These are phyloP conservation scores for Cucurbita pepo DNA, from an alignment of 306 rosid genomes.

Conservation along the genomic window DNA sequence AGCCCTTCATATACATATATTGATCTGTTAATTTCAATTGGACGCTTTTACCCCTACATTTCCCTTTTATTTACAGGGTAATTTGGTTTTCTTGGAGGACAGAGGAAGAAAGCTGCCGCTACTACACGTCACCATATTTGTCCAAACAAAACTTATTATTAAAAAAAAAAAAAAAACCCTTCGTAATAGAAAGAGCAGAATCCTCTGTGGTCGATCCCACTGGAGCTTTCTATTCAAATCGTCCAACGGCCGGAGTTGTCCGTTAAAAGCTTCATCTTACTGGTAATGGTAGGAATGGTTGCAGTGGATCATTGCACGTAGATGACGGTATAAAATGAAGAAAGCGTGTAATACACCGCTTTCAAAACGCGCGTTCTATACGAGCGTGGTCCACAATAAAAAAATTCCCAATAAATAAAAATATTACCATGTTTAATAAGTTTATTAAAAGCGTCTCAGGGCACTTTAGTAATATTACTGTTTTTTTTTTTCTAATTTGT, in stretches of 20 bases:
- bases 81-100: background rate
- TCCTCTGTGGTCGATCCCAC: background rate
- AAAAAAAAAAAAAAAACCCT: too few species aligned
- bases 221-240: background rate
- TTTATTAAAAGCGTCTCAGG: too few species aligned
- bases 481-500: too few species aligned
- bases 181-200: background rate
- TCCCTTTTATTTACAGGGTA: slow-evolving; percentile 11
- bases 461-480: too few species aligned
- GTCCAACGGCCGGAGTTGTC: background rate
- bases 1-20: slow-evolving; percentile 40
- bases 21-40: background rate
- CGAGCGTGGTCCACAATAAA: too few species aligned
- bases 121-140: slow-evolving; percentile 31
- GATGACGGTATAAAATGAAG: background rate
- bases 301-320: background rate
- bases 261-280: background rate
- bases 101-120: slow-evolving; percentile 14
- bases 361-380: too few species aligned
- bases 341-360: too few species aligned
- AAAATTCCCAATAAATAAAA: too few species aligned
- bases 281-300: background rate
- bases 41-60: slow-evolving; percentile 27
- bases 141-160: slow-evolving; percentile 5
- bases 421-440: too few species aligned